These are phyloP conservation scores for Nemania bipapillata DNA, from an alignment of 2,329 filamentous ascomycete species.

Conservation along the genomic window DNA sequence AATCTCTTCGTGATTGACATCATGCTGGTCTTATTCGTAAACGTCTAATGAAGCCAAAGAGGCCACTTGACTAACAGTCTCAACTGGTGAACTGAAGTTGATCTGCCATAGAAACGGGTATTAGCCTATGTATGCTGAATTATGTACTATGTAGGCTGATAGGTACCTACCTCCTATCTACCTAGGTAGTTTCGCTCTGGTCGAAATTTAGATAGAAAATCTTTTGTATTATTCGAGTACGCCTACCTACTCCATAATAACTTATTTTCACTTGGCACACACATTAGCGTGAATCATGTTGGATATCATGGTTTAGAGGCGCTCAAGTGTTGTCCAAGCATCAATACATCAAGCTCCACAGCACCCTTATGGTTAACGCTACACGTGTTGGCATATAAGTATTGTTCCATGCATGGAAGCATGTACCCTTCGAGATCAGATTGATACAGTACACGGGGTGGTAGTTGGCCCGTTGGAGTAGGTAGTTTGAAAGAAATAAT, in stretches of 20 bases:
- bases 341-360: not conserved
- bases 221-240: not conserved
- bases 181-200: not conserved
- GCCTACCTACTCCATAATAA: not conserved
- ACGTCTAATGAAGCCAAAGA: not conserved
- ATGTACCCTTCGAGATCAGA: not conserved
- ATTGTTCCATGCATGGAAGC: not conserved
- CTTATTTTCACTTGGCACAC: not conserved
- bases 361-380: too few species aligned
- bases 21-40: not conserved
- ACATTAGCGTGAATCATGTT: not conserved
- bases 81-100: not conserved
- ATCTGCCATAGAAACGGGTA: not conserved
- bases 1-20: not conserved
- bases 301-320: not conserved
- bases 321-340: not conserved
- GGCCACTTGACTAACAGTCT: not conserved
- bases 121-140: not conserved
- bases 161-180: not conserved
- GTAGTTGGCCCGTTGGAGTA: not conserved
- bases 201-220: not conserved
- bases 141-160: not conserved
- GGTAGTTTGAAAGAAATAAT: not conserved
- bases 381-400: not conserved
- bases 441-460: not conserved